phyloP scores from a whole-genome alignment of 371 early-diverging fungal species.

The Rhizopus sp. region DNA sequence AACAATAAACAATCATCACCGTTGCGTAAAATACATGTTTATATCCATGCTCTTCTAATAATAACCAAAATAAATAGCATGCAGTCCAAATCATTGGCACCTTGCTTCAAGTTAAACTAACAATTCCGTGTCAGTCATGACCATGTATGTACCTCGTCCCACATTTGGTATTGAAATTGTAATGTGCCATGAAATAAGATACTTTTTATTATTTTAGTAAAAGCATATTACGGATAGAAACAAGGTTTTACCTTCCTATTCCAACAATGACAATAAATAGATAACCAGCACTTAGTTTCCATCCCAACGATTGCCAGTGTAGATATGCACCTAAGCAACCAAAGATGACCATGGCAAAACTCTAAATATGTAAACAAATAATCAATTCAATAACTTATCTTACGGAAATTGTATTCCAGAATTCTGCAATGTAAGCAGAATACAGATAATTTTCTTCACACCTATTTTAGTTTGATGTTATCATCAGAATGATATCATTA shows the following conservation, averaged over 20 bases:
- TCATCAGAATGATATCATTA: constrained; percentile 25
- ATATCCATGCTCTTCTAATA: constrained; percentile 36
- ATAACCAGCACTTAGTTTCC: constrained; percentile 39
- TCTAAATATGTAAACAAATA: constrained; percentile 16
- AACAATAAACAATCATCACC: constrained; percentile 32
- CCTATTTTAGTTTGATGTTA: constrained; percentile 14
- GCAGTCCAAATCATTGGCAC: constrained; percentile 51
- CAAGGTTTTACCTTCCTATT: constrained; percentile 40
- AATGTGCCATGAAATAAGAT: constrained; percentile 46
- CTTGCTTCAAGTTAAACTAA: constrained; percentile 11
- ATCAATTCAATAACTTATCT: constrained; percentile 5
- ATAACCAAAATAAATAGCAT: constrained; percentile 39
- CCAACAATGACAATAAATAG: constrained; percentile 46
- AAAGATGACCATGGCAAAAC: constrained; percentile 45
- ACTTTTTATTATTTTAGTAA: constrained; percentile 13
- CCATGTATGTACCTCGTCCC: constrained; percentile 42
- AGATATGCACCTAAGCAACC: constrained; percentile 34
- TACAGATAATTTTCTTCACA: constrained; percentile 40
- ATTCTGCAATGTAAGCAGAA: constrained; percentile 39
- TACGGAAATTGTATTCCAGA: constrained; percentile 47
- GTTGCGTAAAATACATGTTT: constrained; percentile 13
- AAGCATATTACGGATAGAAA: background rate
- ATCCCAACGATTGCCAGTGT: constrained; percentile 38
- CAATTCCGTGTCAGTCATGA: background rate
- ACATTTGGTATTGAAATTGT: constrained; percentile 48